A percentile compares a stretch with the other conserved stretches of the same genome.
Conservation (phyloP, 306 rosid species). For the Quercus dentata region DNA sequence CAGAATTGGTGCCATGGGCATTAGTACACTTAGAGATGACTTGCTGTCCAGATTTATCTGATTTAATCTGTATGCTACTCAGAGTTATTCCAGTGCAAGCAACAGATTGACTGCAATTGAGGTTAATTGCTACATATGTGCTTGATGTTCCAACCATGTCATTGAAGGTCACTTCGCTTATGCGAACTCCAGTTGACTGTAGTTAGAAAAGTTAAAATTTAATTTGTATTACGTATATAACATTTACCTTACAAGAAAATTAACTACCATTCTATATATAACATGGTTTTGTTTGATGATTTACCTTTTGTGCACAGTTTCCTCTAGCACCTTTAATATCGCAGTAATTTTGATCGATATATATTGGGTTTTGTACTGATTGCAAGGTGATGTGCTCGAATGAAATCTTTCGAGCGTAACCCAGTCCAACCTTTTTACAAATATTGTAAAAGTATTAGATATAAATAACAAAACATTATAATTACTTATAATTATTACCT, state of each 20-base stretch:
- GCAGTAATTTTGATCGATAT: conserved; percentile 37
- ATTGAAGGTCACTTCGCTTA: conserved; percentile 23
- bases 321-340: not conserved
- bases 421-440: conserved; percentile 21
- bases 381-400: conserved; percentile 20
- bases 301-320: conserved; percentile 27
- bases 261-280: no score
- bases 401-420: conserved; percentile 16
- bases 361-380: conserved; percentile 34
- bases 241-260: no score
- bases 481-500: conserved; percentile 11
- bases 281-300: not conserved
- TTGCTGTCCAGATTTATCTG: not conserved
- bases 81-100: conserved; percentile 32
- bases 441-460: not conserved
- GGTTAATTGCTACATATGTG: conserved; percentile 28
- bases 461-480: not conserved
- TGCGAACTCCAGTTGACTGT: conserved; percentile 29
- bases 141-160: conserved; percentile 32
- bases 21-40: conserved; percentile 31
- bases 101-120: conserved; percentile 27
- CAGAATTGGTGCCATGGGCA: conserved; percentile 30
- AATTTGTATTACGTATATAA: no score
- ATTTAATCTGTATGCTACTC: conserved; percentile 11
- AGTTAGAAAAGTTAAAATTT: no score